phyloP scores from a whole-genome alignment of 345 rosid genomes.

The Punica granatum region DNA sequence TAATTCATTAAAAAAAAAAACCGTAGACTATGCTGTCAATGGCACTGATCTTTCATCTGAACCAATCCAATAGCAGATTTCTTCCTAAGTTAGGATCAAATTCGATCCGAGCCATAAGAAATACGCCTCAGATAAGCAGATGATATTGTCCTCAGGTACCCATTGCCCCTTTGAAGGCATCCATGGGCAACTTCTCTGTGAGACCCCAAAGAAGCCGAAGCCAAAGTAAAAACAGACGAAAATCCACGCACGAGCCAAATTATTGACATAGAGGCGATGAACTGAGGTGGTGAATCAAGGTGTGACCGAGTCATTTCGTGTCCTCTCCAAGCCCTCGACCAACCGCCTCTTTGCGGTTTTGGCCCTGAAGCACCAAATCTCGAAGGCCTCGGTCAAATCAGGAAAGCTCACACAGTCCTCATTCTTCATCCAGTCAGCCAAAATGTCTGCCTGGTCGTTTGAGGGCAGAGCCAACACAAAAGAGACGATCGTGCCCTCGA shows the following conservation, averaged over 20 bases:
- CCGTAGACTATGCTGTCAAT: too few species aligned
- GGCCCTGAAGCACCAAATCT: slow-evolving; percentile 90
- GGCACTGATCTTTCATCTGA: neutral
- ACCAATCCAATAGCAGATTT: neutral
- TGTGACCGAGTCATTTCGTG: neutral
- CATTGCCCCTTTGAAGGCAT: neutral
- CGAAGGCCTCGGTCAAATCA: slow-evolving; percentile 90
- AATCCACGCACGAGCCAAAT: neutral
- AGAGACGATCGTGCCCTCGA: slow-evolving; percentile 74
- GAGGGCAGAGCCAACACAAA: slow-evolving; percentile 71
- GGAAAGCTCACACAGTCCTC: slow-evolving; percentile 52
- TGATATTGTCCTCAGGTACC: neutral
- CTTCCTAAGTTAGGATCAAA: neutral
- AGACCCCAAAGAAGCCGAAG: too few species aligned
- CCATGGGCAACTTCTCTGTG: neutral
- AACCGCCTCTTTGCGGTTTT: slow-evolving; percentile 93
- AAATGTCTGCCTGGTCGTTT: slow-evolving; percentile 75
- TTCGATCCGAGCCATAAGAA: neutral
- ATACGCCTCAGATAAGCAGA: neutral
- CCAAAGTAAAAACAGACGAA: neutral
- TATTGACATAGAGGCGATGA: neutral
- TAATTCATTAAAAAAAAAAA: too few species aligned
- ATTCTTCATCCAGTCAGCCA: slow-evolving; percentile 81
- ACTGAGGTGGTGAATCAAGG: neutral
- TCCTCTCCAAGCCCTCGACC: slow-evolving; percentile 31